A percentile compares a stretch with the other conserved stretches of the same genome.
phyloP scores from a whole-genome alignment of 495 filamentous ascomycete species.

The Melanomma pulvis-pyrius region DNA sequence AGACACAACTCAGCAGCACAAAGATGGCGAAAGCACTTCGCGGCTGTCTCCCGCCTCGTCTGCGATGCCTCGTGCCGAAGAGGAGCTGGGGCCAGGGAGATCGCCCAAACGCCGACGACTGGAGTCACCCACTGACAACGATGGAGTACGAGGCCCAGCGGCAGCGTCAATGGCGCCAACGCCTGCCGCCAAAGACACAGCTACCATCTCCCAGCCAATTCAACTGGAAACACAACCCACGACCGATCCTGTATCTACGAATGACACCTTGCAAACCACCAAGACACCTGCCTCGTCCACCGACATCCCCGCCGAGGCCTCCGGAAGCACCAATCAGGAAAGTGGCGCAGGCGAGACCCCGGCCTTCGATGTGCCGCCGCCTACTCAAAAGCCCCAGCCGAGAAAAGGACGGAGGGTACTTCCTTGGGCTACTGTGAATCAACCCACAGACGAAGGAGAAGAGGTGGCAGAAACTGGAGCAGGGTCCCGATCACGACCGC shows the following conservation, averaged over 20 bases:
- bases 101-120: slow-evolving; percentile 27
- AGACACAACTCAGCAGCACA: neutral
- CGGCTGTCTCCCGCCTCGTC: neutral
- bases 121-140: neutral
- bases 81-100: slow-evolving; percentile 5
- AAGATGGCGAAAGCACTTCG: neutral
- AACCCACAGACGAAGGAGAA: neutral
- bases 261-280: neutral
- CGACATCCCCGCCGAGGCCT: neutral
- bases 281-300: neutral
- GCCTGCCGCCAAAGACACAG: neutral
- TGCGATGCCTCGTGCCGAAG: neutral
- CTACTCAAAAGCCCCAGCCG: neutral
- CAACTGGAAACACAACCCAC: neutral
- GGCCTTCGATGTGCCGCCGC: neutral
- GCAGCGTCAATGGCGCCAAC: neutral
- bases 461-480: neutral
- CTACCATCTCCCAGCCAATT: neutral
- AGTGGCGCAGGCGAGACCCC: neutral
- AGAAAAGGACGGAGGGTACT: neutral
- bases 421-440: slow-evolving; percentile 18
- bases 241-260: neutral
- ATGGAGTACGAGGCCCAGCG: neutral
- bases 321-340: neutral
- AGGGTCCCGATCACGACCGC: neutral